Conservation (phyloP, 1,284 basidiomycete genomes). For the Kwoniella shivajii region DNA sequence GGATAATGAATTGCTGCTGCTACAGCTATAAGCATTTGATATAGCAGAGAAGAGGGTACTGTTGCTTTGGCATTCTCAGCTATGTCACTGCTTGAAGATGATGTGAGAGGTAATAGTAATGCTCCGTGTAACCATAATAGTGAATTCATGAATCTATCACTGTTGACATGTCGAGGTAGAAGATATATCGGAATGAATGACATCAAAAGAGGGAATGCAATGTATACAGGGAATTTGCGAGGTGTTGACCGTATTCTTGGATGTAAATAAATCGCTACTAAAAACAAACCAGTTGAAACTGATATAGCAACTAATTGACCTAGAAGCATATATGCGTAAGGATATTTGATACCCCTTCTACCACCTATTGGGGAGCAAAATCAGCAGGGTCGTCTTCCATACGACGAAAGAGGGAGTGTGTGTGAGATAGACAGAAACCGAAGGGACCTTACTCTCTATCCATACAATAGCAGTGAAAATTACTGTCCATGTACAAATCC, state of each 20-base stretch:
- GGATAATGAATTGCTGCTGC: constrained; percentile 55
- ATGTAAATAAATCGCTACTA: constrained; percentile 61
- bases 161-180: constrained; percentile 60
- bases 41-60: constrained; percentile 47
- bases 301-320: constrained; percentile 74
- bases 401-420: background rate
- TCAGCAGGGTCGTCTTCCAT: background rate
- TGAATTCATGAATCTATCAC: constrained; percentile 61
- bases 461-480: constrained; percentile 65
- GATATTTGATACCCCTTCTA: constrained; percentile 59
- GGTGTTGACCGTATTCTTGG: constrained; percentile 21
- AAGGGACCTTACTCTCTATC: constrained; percentile 62
- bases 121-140: constrained; percentile 67
- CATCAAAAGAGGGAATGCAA: constrained; percentile 56
- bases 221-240: constrained; percentile 29
- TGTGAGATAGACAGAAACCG: too few species aligned
- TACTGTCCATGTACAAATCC: constrained; percentile 69
- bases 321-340: constrained; percentile 73
- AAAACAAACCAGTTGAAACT: constrained; percentile 69
- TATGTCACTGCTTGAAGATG: constrained; percentile 26
- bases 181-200: constrained; percentile 60
- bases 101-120: constrained; percentile 61
- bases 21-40: constrained; percentile 50
- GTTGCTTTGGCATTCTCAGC: background rate
- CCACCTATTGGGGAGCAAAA: constrained; percentile 47